Evolutionary conservation across 169 alveolate species (phyloP).

Genomic region (Plasmodium chabaudi): DNA sequence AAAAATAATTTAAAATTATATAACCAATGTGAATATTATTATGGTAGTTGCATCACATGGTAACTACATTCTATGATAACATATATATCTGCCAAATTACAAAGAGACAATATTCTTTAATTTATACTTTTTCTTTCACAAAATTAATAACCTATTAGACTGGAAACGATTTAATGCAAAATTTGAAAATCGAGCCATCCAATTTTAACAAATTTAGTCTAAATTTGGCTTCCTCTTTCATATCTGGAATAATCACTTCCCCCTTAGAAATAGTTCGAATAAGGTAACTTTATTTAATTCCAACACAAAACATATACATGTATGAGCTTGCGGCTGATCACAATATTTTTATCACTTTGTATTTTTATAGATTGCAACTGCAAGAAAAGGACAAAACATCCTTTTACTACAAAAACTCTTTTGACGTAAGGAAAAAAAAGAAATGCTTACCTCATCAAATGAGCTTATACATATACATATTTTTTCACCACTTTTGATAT

Average conservation of each 20-base stretch:
- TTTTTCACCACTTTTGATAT: neutral
- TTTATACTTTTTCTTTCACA: neutral
- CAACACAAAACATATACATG: neutral
- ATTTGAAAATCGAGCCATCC: slow-evolving; percentile 29
- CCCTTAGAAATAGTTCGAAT: slow-evolving; percentile 67
- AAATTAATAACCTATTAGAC: slow-evolving; percentile 4
- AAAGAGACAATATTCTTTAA: neutral
- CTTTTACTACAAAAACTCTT: slow-evolving; percentile 45
- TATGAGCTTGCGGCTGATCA: neutral
- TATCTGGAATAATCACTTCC: slow-evolving; percentile 57
- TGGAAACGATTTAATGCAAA: slow-evolving; percentile 36
- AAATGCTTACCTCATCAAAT: neutral
- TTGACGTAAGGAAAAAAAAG: slow-evolving; percentile 33
- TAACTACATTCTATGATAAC: neutral
- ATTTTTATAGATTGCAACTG: slow-evolving; percentile 43
- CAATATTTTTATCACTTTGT: neutral
- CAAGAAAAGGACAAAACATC: slow-evolving; percentile 53
- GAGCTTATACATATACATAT: neutral
- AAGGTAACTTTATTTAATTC: slow-evolving; percentile 9
- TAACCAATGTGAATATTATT: neutral
- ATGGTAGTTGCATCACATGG: too few relatives aligned
- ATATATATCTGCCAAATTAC: neutral
- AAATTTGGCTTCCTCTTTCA: slow-evolving; percentile 37
- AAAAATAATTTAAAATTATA: neutral
- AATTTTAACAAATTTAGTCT: slow-evolving; percentile 35